A percentile compares a stretch with the other conserved stretches of the same genome.
These are phyloP conservation scores for Mortierella sp. DNA, from an alignment of 371 early-diverging fungal species.

Conservation along the genomic window DNA sequence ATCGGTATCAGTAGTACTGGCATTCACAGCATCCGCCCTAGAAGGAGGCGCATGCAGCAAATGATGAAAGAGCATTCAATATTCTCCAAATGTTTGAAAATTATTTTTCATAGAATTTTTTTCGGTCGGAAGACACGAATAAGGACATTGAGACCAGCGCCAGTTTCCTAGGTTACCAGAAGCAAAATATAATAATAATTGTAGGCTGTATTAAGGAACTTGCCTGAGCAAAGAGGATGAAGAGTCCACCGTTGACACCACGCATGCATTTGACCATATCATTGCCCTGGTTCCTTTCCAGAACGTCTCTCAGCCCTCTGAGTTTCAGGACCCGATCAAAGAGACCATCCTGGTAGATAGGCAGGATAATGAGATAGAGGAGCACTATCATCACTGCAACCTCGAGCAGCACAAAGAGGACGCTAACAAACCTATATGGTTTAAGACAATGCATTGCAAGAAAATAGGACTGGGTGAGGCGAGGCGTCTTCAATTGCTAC, in stretches of 20 bases:
- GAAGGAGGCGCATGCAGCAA: too few relatives aligned
- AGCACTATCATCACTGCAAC: conserved; percentile 62
- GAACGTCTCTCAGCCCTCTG: conserved; percentile 63
- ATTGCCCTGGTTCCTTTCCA: conserved; percentile 47
- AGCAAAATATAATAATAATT: background rate
- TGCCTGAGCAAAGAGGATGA: conserved; percentile 40
- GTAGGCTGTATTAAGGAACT: too few relatives aligned
- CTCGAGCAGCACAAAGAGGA: conserved; percentile 67
- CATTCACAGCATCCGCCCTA: too few relatives aligned
- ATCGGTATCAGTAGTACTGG: too few relatives aligned
- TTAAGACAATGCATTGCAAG: background rate
- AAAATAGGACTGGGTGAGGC: background rate
- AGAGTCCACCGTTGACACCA: conserved; percentile 48
- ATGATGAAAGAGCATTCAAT: too few relatives aligned
- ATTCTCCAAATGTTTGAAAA: too few relatives aligned
- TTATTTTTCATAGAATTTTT: too few relatives aligned
- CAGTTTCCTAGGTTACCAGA: background rate
- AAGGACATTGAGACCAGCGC: conserved; percentile 15
- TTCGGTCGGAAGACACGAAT: conserved; percentile 28
- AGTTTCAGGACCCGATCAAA: conserved; percentile 67
- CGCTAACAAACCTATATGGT: conserved; percentile 53
- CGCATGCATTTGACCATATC: conserved; percentile 50
- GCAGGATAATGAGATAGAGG: conserved; percentile 64
- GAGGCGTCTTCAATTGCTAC: too few relatives aligned
- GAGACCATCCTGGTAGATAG: conserved; percentile 65